A percentile compares a stretch with the other conserved stretches of the same genome.
Conservation (phyloP, 805 yeast genomes). For the Myxozyma vanderwaltii region DNA sequence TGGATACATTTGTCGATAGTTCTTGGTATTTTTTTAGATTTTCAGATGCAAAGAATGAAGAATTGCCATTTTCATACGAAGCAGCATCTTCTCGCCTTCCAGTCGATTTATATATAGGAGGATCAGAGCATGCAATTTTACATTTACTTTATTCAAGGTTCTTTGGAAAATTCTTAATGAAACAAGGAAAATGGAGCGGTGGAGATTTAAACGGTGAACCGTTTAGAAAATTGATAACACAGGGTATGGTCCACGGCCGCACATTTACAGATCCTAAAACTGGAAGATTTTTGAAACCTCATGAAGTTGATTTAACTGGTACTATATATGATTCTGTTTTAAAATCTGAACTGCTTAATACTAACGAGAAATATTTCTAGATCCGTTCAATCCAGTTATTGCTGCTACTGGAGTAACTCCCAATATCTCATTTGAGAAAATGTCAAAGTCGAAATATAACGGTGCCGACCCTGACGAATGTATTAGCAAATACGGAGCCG, state of each 20-base stretch:
- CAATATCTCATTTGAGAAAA: conserved; percentile 71
- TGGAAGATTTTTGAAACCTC: conserved; percentile 76
- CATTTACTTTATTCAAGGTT: conserved; percentile 88
- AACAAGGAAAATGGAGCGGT: conserved; percentile 71
- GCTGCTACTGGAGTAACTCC: conserved; percentile 57
- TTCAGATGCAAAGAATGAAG: conserved; percentile 66
- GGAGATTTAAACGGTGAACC: conserved; percentile 70
- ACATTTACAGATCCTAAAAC: conserved; percentile 72
- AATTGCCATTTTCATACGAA: conserved; percentile 55
- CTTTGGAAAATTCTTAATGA: conserved; percentile 73
- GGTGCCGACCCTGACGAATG: conserved; percentile 89
- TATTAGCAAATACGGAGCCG: conserved; percentile 80
- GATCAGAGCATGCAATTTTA: conserved; percentile 94
- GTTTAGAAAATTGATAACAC: conserved; percentile 75
- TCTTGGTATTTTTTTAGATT: conserved; percentile 95
- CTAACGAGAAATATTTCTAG: conserved; percentile 4
- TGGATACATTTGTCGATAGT: conserved; percentile 98
- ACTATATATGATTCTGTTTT: background rate
- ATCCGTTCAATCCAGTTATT: conserved; percentile 48
- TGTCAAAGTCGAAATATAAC: conserved; percentile 95
- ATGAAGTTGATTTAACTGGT: conserved; percentile 58
- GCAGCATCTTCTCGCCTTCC: conserved; percentile 64
- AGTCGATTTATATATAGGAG: conserved; percentile 90
- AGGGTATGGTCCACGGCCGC: conserved; percentile 97
- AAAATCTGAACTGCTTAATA: conserved; percentile 31